Conservation (phyloP, 2,329 filamentous ascomycete genomes). For the Podosphaera xanthii region DNA sequence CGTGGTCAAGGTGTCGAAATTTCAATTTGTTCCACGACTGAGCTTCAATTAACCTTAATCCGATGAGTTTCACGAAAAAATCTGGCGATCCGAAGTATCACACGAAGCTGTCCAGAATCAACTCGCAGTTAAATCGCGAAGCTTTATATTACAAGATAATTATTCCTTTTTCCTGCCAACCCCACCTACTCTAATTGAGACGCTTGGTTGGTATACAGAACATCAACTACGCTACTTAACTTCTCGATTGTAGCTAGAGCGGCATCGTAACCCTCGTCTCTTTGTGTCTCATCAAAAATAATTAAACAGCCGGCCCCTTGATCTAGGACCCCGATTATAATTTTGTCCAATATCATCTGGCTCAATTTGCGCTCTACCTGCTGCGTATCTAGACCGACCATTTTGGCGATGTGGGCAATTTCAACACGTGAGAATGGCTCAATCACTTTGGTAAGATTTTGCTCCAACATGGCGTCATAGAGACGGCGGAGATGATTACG, state of each 20-base stretch:
- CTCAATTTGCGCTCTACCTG: conserved; percentile 96
- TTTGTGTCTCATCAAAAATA: conserved; percentile 84
- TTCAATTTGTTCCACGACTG: neutral
- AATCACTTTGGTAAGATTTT: conserved; percentile 99
- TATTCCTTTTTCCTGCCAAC: neutral
- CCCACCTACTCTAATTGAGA: conserved; percentile 60
- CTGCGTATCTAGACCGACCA: conserved; percentile 86
- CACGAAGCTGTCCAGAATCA: neutral
- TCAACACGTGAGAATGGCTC: conserved; percentile 96
- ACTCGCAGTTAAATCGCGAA: neutral
- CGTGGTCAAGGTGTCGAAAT: neutral
- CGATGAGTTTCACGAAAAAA: neutral
- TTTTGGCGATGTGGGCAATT: conserved; percentile 88
- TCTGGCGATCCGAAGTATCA: neutral
- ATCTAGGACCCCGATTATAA: conserved; percentile 91
- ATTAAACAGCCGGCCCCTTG: conserved; percentile 95
- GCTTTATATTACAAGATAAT: neutral
- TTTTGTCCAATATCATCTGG: conserved; percentile 99
- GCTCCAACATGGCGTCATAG: conserved; percentile 97
- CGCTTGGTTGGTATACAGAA: conserved; percentile 93
- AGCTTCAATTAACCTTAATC: neutral
- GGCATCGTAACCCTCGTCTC: conserved; percentile 83
- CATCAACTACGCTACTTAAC: conserved; percentile 89
- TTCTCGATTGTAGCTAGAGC: conserved; percentile 91
- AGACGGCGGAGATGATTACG: conserved; percentile 85